Evolutionary conservation across 148 eudicot genomes (phyloP), one percentile per base, ranked within the genome.

Genomic region (Rhododendron kiyosumense): DNA sequence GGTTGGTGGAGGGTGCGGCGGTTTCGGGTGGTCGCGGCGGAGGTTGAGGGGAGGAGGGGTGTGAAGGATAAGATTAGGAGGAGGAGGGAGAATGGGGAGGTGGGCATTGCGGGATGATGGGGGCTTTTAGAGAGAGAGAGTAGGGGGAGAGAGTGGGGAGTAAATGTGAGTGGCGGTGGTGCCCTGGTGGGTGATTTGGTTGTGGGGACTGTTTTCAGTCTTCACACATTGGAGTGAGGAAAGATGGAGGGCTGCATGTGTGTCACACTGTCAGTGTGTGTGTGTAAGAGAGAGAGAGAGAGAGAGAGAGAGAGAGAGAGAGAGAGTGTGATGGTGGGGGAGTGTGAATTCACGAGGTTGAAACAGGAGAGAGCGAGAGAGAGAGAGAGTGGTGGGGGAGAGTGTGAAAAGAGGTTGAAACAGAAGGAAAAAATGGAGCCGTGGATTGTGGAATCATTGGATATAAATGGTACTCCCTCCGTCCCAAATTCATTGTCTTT

Each of bases 1-100:
- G 99, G 99, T 69, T 96, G 93, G 90, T 96, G 99, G 89, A 96
- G 98, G 83, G 85, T 88, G 6, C 97, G 97, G 88, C 97, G 98
- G 93, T 65, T 81, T 85, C 57, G 87, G 63, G 67, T 5, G 86
- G 63, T 17, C 49, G 87, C 26, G 77, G 59, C 12, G 86, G 73
- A 12, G 81, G 73, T 28, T 49, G 84, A 14, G 77, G 65, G 38
- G 13, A 14, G 14, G 17, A 1, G n/a, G 36, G 67, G 78, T 9
- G 75, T 36, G 84, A 69, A 46, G 85, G 87, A 83, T 57, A 84
- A 79, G 85, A 81, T 26, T 87, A 89, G 77, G 77, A 90, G 22
- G 89, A 84, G 6, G 90, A 88, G 17, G 80, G 46, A 38, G 90
- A 85, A 57, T 85, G 83, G 26, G 63, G 73, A 1, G 83, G 71